phyloP scores from a whole-genome alignment of 2,329 filamentous ascomycete species.

The Exophiala dermatitidis region DNA sequence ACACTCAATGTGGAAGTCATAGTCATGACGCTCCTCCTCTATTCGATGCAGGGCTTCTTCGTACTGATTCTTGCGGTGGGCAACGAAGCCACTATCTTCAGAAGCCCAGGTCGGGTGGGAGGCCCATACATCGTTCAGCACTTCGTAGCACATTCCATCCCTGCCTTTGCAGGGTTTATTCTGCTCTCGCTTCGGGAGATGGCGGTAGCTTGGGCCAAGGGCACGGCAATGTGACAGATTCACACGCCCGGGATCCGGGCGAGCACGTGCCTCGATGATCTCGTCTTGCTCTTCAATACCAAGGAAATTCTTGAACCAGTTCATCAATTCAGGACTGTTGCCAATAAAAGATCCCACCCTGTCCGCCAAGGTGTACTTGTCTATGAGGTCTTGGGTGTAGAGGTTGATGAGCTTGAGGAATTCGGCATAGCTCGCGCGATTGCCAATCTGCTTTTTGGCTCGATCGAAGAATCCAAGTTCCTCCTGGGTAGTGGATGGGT shows the following conservation, averaged over 20 bases:
- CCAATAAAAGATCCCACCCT: slow-evolving; percentile 82
- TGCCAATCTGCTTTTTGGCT: slow-evolving; percentile 91
- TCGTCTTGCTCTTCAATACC: slow-evolving; percentile 70
- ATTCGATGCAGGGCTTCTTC: slow-evolving; percentile 93
- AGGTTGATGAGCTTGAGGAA: slow-evolving; percentile 96
- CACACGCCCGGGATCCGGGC: slow-evolving; percentile 70
- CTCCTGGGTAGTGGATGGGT: slow-evolving; percentile 67
- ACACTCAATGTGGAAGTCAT: slow-evolving; percentile 96
- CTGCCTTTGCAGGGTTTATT: slow-evolving; percentile 88
- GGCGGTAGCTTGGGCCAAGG: slow-evolving; percentile 89
- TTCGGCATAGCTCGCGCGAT: slow-evolving; percentile 86
- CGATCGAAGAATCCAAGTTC: slow-evolving; percentile 92
- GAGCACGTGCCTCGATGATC: slow-evolving; percentile 68
- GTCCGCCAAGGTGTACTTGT: slow-evolving; percentile 71
- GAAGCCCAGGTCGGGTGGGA: slow-evolving; percentile 98
- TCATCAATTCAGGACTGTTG: slow-evolving; percentile 79
- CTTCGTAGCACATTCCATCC: slow-evolving; percentile 86
- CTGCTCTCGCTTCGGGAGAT: slow-evolving; percentile 83
- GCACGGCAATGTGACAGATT: slow-evolving; percentile 91
- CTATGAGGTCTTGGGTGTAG: slow-evolving; percentile 87
- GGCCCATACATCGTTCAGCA: slow-evolving; percentile 96
- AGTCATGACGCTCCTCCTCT: slow-evolving; percentile 96
- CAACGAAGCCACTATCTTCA: slow-evolving; percentile 94
- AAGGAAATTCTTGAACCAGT: slow-evolving; percentile 79
- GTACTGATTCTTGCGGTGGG: slow-evolving; percentile 90